Conservation (phyloP, 1,284 basidiomycete genomes). For the Mycena sp. region DNA sequence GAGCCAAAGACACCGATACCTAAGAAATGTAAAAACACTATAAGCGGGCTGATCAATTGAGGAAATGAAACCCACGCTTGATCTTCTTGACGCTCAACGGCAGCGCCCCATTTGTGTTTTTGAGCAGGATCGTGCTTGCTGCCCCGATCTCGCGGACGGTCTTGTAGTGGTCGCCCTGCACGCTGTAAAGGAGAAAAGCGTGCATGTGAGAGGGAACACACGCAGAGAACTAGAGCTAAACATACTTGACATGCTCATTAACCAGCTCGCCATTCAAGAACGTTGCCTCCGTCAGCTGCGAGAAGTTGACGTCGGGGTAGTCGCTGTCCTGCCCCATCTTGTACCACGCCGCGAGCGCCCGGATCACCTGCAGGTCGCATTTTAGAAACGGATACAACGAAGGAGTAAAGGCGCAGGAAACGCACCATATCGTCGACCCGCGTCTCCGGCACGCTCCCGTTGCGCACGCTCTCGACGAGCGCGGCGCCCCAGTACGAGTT, state of each 20-base stretch:
- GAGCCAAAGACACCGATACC: slow-evolving; percentile 24
- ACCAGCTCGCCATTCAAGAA: slow-evolving; percentile 20
- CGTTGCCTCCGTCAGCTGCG: slow-evolving; percentile 49
- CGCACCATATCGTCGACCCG: slow-evolving; percentile 74
- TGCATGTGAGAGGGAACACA: neutral
- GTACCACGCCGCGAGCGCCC: slow-evolving; percentile 51
- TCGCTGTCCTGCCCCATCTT: slow-evolving; percentile 45
- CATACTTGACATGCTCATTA: slow-evolving; percentile 26
- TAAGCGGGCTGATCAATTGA: neutral
- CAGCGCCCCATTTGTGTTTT: slow-evolving; percentile 51
- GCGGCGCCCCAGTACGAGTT: slow-evolving; percentile 38
- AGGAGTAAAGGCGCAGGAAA: neutral
- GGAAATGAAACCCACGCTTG: slow-evolving; percentile 13
- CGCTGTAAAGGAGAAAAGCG: neutral
- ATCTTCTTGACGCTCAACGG: slow-evolving; percentile 53
- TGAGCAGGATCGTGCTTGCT: slow-evolving; percentile 26
- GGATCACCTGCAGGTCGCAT: slow-evolving; percentile 24
- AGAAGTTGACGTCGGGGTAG: slow-evolving; percentile 44
- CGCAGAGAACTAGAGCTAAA: neutral
- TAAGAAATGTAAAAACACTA: neutral
- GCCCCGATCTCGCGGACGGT: slow-evolving; percentile 28
- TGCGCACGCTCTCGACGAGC: slow-evolving; percentile 51
- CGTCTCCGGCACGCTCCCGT: slow-evolving; percentile 55
- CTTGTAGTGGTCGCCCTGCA: slow-evolving; percentile 65
- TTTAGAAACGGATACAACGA: neutral